Percentiles rank a stretch among this genome's conserved stretches.
These are phyloP conservation scores for Talaromyces atroroseus DNA, from an alignment of 2,329 filamentous ascomycete species.

Conservation along the genomic window DNA sequence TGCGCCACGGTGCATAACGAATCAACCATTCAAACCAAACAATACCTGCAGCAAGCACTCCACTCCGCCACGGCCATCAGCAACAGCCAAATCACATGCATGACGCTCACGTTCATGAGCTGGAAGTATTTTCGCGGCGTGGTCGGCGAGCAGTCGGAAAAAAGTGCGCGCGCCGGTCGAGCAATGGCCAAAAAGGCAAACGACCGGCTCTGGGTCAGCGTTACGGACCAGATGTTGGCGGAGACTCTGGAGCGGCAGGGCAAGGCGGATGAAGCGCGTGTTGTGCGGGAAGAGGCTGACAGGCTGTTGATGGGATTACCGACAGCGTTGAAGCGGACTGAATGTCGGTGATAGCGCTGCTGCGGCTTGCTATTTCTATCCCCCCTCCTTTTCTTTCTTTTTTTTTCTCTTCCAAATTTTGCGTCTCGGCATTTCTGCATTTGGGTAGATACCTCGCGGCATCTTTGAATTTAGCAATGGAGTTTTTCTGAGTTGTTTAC, in stretches of 20 bases:
- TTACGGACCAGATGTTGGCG: slow-evolving; percentile 71
- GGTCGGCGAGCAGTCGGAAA: slow-evolving; percentile 72
- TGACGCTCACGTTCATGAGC: slow-evolving; percentile 81
- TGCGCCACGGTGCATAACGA: slow-evolving; percentile 61
- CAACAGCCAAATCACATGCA: slow-evolving; percentile 75
- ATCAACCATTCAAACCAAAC: slow-evolving; percentile 72
- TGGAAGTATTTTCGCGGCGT: slow-evolving; percentile 75
- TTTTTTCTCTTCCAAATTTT: background rate
- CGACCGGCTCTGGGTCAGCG: slow-evolving; percentile 71
- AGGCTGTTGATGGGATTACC: slow-evolving; percentile 35
- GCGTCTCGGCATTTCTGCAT: background rate
- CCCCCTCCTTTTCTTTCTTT: background rate
- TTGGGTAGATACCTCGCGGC: background rate
- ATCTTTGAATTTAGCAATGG: background rate
- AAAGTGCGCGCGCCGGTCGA: slow-evolving; percentile 65
- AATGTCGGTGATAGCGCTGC: background rate
- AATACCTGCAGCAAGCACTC: slow-evolving; percentile 68
- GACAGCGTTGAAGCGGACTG: slow-evolving; percentile 28
- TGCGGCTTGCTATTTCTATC: no score
- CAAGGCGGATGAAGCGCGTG: slow-evolving; percentile 49
- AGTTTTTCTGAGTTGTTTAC: background rate
- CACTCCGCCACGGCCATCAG: slow-evolving; percentile 61
- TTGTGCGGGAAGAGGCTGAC: slow-evolving; percentile 42
- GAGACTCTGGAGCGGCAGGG: slow-evolving; percentile 70
- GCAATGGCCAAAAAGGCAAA: slow-evolving; percentile 64